These are phyloP conservation scores for Aspergillus steynii DNA, from an alignment of 495 filamentous ascomycete genomes.

Conservation along the genomic window DNA sequence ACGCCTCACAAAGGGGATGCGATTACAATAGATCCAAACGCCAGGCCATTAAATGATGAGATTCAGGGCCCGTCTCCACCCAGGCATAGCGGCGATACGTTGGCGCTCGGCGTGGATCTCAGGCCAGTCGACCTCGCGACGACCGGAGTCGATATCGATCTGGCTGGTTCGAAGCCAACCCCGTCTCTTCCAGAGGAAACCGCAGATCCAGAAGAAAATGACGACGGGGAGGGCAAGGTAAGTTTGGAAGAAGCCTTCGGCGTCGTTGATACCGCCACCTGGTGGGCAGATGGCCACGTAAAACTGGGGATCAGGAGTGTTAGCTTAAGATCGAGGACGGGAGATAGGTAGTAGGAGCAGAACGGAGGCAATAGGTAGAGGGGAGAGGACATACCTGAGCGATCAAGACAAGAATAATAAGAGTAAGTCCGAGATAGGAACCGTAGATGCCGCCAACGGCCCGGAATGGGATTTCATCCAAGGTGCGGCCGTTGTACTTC, in stretches of 20 bases:
- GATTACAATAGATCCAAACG: background rate
- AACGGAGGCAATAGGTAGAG: background rate
- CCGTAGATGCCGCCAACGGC: slow-evolving; percentile 67
- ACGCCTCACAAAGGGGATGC: background rate
- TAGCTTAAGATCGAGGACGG: background rate
- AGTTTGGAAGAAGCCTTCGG: slow-evolving; percentile 58
- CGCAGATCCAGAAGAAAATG: slow-evolving; percentile 46
- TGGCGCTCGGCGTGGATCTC: slow-evolving; percentile 41
- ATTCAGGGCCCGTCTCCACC: slow-evolving; percentile 49
- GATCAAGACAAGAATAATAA: slow-evolving; percentile 61
- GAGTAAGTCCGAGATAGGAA: slow-evolving; percentile 61
- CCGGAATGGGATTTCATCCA: slow-evolving; percentile 71
- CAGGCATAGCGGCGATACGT: slow-evolving; percentile 45
- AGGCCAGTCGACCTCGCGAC: slow-evolving; percentile 59
- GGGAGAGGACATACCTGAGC: slow-evolving; percentile 37
- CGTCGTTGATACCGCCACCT: slow-evolving; percentile 33
- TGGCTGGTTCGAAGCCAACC: slow-evolving; percentile 53
- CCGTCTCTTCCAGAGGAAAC: slow-evolving; percentile 61
- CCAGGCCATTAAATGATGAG: slow-evolving; percentile 41
- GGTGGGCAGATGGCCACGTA: slow-evolving; percentile 42
- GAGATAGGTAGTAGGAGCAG: background rate
- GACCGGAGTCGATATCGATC: slow-evolving; percentile 65
- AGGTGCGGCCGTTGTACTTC: slow-evolving; percentile 52
- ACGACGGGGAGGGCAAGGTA: slow-evolving; percentile 63
- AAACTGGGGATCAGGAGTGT: slow-evolving; percentile 35